Conservation (phyloP, 441 rosid species). For the Mallotus repandus region DNA sequence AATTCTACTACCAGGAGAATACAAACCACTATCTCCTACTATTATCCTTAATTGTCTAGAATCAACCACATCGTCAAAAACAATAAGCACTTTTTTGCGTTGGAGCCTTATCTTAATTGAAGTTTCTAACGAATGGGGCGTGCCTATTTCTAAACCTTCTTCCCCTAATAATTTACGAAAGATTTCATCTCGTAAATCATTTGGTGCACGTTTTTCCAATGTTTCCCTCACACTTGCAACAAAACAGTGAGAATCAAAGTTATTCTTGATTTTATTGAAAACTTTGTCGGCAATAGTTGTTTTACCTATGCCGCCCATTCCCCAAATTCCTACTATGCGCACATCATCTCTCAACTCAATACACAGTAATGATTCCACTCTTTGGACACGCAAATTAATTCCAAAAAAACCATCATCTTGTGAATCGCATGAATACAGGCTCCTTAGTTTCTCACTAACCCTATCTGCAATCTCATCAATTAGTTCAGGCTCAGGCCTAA, state of each 20-base stretch:
- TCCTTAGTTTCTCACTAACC: not conserved
- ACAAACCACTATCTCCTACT: too few species aligned
- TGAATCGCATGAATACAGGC: not conserved
- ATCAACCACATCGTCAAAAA: too few species aligned
- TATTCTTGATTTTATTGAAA: not conserved
- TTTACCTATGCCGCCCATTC: constrained; percentile 24
- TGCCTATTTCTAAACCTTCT: too few species aligned
- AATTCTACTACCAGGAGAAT: constrained; percentile 7
- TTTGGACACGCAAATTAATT: not conserved
- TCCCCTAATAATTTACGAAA: too few species aligned
- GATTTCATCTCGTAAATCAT: too few species aligned
- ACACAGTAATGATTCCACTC: not conserved
- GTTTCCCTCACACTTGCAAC: too few species aligned
- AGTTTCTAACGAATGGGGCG: too few species aligned
- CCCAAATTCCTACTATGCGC: constrained; percentile 8
- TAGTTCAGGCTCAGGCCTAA: not conserved
- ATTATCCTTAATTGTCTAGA: too few species aligned
- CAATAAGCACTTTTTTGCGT: too few species aligned
- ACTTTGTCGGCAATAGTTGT: constrained; percentile 8
- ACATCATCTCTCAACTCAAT: not conserved
- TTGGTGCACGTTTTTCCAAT: too few species aligned
- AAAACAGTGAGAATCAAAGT: not conserved
- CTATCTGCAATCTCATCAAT: not conserved
- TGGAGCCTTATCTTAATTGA: too few species aligned
- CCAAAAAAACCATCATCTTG: not conserved